These are phyloP conservation scores for Candida nanaspora DNA, from an alignment of 805 yeast species.

Conservation along the genomic window DNA sequence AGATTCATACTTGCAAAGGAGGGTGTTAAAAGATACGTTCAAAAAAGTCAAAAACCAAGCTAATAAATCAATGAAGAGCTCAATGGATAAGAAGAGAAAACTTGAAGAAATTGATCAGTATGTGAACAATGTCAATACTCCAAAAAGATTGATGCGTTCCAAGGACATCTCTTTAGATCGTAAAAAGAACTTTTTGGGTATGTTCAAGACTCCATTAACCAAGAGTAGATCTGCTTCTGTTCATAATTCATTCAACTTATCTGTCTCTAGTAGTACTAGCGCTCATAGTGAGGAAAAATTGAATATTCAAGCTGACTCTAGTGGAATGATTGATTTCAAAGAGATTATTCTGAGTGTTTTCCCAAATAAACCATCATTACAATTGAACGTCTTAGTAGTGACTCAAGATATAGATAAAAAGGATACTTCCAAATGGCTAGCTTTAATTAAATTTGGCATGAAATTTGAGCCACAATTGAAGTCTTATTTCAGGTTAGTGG, in stretches of 20 bases:
- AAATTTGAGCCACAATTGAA: neutral
- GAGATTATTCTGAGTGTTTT: neutral
- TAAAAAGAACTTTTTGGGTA: neutral
- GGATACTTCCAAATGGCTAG: neutral
- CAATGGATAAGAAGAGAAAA: constrained; percentile 28
- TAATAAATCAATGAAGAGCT: constrained; percentile 11
- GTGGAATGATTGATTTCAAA: neutral
- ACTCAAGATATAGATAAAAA: neutral
- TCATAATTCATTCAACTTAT: neutral
- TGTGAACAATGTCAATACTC: constrained; percentile 19
- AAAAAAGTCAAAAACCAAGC: constrained; percentile 26
- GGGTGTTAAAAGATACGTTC: constrained; percentile 26
- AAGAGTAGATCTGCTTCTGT: neutral
- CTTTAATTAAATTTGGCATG: neutral
- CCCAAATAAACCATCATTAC: neutral
- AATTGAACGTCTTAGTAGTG: neutral
- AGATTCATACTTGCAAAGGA: constrained; percentile 27
- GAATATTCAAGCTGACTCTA: neutral
- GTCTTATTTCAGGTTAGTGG: neutral
- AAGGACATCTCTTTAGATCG: constrained; percentile 1
- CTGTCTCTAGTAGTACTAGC: too few species aligned
- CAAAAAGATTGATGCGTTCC: constrained; percentile 1
- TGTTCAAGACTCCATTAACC: neutral
- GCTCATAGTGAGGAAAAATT: too few species aligned
- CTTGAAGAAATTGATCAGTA: constrained; percentile 29